Percentiles rank a stretch among this genome's conserved stretches.
These are phyloP conservation scores for Candida easanensis DNA, from an alignment of 805 yeast genomes.

Conservation along the genomic window DNA sequence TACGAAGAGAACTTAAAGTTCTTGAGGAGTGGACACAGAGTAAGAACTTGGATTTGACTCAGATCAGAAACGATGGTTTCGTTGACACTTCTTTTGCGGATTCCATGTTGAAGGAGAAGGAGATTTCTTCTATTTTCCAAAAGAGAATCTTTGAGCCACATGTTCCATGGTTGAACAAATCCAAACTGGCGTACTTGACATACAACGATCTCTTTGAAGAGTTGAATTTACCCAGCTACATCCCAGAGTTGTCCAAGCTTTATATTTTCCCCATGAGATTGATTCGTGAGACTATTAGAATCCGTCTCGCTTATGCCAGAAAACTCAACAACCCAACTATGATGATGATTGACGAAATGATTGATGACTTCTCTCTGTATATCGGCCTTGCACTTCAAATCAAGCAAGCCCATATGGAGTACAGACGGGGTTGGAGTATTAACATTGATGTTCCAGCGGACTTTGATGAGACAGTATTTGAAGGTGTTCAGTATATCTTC, in stretches of 20 bases:
- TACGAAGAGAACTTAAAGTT: conserved; percentile 57
- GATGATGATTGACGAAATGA: conserved; percentile 94
- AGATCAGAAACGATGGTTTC: conserved; percentile 35
- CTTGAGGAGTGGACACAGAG: conserved; percentile 83
- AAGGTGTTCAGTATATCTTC: conserved; percentile 71
- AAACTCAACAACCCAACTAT: conserved; percentile 81
- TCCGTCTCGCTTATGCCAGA: conserved; percentile 74
- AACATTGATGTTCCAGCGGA: conserved; percentile 59
- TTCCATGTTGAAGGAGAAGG: conserved; percentile 75
- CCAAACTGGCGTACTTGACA: conserved; percentile 66
- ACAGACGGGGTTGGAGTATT: conserved; percentile 65
- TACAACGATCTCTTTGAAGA: conserved; percentile 60
- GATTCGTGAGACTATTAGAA: conserved; percentile 72
- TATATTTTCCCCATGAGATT: conserved; percentile 76
- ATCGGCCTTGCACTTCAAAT: conserved; percentile 73
- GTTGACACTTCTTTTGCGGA: conserved; percentile 80
- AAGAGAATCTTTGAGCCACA: conserved; percentile 64
- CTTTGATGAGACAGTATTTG: conserved; percentile 65
- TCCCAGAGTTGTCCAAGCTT: conserved; percentile 60
- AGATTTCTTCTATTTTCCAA: conserved; percentile 66
- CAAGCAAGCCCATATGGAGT: conserved; percentile 61
- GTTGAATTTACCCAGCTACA: conserved; percentile 71
- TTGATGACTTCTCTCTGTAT: conserved; percentile 78
- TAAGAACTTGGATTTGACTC: conserved; percentile 65
- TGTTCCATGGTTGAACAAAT: conserved; percentile 79